These are phyloP conservation scores for Calonectria naviculata DNA, from an alignment of 2,329 filamentous ascomycete genomes.

Conservation along the genomic window DNA sequence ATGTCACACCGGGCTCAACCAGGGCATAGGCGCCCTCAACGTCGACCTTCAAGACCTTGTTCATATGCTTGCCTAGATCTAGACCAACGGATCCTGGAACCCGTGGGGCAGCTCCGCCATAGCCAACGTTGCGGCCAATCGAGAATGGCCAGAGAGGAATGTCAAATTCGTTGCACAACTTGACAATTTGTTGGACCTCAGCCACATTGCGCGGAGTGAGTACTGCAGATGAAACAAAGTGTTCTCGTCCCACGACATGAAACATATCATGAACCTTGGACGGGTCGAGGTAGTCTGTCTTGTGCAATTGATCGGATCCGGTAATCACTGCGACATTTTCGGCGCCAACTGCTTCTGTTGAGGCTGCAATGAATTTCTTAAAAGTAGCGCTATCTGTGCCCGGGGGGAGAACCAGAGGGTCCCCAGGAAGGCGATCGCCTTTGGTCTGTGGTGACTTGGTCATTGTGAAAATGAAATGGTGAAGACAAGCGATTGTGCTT, in stretches of 20 bases:
- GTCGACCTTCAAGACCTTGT: slow-evolving; percentile 23
- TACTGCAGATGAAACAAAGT: slow-evolving; percentile 31
- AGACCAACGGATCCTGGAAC: slow-evolving; percentile 14
- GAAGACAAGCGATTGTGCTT: neutral
- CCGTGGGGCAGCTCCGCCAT: slow-evolving; percentile 16
- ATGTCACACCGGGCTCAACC: slow-evolving; percentile 21
- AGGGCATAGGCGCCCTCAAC: slow-evolving; percentile 22
- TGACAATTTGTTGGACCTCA: slow-evolving; percentile 27
- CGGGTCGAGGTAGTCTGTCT: slow-evolving; percentile 28
- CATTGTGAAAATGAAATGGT: neutral
- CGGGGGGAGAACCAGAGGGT: slow-evolving; percentile 23
- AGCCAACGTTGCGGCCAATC: slow-evolving; percentile 22
- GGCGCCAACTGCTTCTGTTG: neutral
- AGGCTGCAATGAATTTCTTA: slow-evolving; percentile 22
- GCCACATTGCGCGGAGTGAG: slow-evolving; percentile 25
- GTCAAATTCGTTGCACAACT: slow-evolving; percentile 24
- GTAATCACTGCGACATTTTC: slow-evolving; percentile 27
- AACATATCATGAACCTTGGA: slow-evolving; percentile 35
- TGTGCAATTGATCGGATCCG: slow-evolving; percentile 2
- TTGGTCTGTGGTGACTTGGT: neutral
- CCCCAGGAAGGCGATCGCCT: neutral
- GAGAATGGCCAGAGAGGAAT: slow-evolving; percentile 36
- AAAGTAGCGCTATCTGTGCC: slow-evolving; percentile 10
- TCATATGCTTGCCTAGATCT: slow-evolving; percentile 19
- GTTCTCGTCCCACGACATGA: slow-evolving; percentile 22